A percentile compares a stretch with the other conserved stretches of the same genome.
These are phyloP conservation scores for Geranium incanum DNA, from an alignment of 441 rosid genomes.

Conservation along the genomic window DNA sequence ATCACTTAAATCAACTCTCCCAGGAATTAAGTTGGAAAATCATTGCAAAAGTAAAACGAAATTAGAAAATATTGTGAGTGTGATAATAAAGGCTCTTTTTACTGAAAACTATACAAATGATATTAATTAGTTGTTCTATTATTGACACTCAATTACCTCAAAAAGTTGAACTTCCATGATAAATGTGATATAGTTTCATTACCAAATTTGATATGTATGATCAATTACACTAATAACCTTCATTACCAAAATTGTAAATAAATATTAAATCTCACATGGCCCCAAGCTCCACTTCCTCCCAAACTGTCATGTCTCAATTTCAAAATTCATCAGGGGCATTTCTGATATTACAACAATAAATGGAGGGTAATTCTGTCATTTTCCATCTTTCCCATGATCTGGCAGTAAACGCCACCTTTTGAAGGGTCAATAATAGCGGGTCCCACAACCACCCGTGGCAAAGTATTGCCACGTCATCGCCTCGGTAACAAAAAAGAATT, in stretches of 20 bases:
- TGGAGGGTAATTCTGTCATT: neutral
- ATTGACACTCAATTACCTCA: no score
- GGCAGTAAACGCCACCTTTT: neutral
- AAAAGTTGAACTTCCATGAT: no score
- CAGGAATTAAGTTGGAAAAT: neutral
- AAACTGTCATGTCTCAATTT: neutral
- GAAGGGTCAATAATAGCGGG: neutral
- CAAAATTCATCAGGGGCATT: neutral
- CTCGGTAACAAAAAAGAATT: conserved; percentile 9
- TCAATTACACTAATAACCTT: no score
- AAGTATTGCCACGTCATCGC: conserved; percentile 19
- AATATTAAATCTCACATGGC: no score
- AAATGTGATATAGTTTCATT: no score
- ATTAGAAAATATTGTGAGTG: neutral
- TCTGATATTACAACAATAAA: neutral
- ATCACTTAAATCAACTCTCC: no score
- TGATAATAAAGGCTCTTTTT: neutral
- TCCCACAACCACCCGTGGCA: conserved; percentile 27
- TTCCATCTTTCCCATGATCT: neutral
- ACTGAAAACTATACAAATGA: neutral
- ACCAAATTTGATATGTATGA: no score
- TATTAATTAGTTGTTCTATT: no score
- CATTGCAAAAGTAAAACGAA: neutral
- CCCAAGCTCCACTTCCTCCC: neutral
- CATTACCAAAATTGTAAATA: no score